A percentile compares a stretch with the other conserved stretches of the same genome.
Evolutionary conservation across 495 filamentous ascomycete genomes (phyloP).

Genomic region (Rhypophila decipiens): DNA sequence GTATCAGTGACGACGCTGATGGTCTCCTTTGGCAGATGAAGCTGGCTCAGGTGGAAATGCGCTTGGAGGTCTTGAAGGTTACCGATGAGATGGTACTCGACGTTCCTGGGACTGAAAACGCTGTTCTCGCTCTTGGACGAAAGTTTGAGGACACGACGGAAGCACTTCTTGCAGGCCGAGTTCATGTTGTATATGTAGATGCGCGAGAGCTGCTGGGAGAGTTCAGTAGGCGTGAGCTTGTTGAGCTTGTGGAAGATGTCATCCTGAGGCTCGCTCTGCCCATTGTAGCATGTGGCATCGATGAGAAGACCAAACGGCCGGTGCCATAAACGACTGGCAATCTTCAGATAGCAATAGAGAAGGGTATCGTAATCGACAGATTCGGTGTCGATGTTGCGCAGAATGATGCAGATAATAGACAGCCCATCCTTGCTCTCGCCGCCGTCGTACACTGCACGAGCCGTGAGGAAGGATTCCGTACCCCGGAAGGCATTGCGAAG

Average conservation of each 20-base stretch:
- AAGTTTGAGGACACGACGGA: constrained; percentile 50
- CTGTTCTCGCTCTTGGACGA: constrained; percentile 48
- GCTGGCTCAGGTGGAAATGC: constrained; percentile 56
- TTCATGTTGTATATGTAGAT: constrained; percentile 68
- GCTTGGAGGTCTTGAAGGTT: constrained; percentile 54
- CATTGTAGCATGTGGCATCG: constrained; percentile 59
- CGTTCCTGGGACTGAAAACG: constrained; percentile 52
- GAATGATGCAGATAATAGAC: constrained; percentile 59
- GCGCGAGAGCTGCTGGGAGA: constrained; percentile 47
- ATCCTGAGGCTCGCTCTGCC: constrained; percentile 54
- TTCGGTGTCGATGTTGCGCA: constrained; percentile 55
- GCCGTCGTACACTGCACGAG: constrained; percentile 59
- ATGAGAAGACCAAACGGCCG: constrained; percentile 58
- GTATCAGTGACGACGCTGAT: constrained; percentile 58
- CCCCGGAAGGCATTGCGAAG: constrained; percentile 56
- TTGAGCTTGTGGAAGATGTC: constrained; percentile 52
- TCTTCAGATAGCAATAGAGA: constrained; percentile 60
- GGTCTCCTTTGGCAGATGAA: constrained; percentile 61
- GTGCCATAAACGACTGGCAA: constrained; percentile 61
- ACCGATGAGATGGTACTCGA: constrained; percentile 55
- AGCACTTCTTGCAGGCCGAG: constrained; percentile 55
- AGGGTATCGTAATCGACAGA: constrained; percentile 54
- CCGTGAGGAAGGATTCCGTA: constrained; percentile 52
- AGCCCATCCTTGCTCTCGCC: constrained; percentile 63
- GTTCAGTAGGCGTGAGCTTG: constrained; percentile 51